Evolutionary conservation across 129 eudicot species (phyloP), one percentile per base, ranked within the genome.

Genomic region (Escallonia rubra): DNA sequence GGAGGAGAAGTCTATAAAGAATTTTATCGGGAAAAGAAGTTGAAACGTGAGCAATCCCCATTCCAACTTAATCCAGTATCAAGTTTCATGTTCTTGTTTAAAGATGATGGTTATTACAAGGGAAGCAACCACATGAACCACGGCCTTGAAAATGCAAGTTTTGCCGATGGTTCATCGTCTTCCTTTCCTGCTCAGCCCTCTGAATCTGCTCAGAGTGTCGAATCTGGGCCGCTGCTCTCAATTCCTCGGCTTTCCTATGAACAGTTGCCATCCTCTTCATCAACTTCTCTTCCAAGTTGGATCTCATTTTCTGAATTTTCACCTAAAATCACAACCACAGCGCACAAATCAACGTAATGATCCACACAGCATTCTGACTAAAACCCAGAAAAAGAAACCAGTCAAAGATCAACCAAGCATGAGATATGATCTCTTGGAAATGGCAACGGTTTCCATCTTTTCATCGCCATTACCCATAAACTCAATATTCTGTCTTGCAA

Each of bases 201-300:
- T 68, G 66, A n/a, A 89, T 65, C 65, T 89, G 86, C 42, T 80
- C 78, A 1, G 73, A 64, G 68, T 90, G 97, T 55, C 87, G 83
- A 40, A 73, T 46, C 74, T 79, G 85, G 3, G 91, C 89, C 40
- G 74, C 71, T 39, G 80, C 80, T 74, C 87, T 82, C 79, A 88
- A 67, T 63, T 90, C 97, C 75, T 90, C 95, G 3, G 97, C 95
- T 76, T 87, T 90, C 13, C 87, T 63, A 53, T 73, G 76, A 70
- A 90, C 95, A 39, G 71, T 65, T 13, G 81, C 86, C 91, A 82
- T 90, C 81, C 87, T 82, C 75, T 84, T 90, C 95, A 86, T 83
- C 55, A 81, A 12, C 66, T 83, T 90, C 53, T 90, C 94, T 61
- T 90, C 96, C 64, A 81, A 43, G 75, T 84, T 74, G 2, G 88